Percentiles rank a stretch among this genome's conserved stretches.
Conservation (phyloP, 2,329 filamentous ascomycete genomes). For the Fusarium sp. region DNA sequence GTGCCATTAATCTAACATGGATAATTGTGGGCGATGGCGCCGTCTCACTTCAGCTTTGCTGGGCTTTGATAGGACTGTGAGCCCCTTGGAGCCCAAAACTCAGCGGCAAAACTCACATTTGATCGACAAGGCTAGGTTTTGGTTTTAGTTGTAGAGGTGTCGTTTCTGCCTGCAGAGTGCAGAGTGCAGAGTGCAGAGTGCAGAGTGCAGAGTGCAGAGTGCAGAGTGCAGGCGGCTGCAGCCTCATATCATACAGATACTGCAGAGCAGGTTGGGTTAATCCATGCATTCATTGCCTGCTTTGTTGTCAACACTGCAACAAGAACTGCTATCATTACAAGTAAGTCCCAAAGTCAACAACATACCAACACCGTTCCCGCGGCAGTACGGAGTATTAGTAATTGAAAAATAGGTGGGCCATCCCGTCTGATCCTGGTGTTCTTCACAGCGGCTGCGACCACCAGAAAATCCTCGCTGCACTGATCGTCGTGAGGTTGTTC, state of each 20-base stretch:
- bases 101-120: not conserved
- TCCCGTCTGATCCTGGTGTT: slow-evolving; percentile 38
- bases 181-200: no score
- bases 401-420: slow-evolving; percentile 33
- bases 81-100: not conserved
- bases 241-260: not conserved
- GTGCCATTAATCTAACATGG: slow-evolving; percentile 5
- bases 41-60: slow-evolving; percentile 45
- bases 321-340: not conserved
- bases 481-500: slow-evolving; percentile 43
- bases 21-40: slow-evolving; percentile 1
- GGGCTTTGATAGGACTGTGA: slow-evolving; percentile 22
- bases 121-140: not conserved
- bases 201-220: no score
- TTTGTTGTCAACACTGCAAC: slow-evolving; percentile 5
- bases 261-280: slow-evolving; percentile 14
- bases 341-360: slow-evolving; percentile 1
- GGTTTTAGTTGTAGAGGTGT: not conserved
- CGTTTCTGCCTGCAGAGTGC: not conserved
- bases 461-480: slow-evolving; percentile 32
- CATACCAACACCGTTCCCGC: not conserved
- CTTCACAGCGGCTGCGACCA: slow-evolving; percentile 36
- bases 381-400: not conserved
- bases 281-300: slow-evolving; percentile 1
- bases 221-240: no score